Conservation (phyloP, 345 rosid species). For the Salix viminalis region DNA sequence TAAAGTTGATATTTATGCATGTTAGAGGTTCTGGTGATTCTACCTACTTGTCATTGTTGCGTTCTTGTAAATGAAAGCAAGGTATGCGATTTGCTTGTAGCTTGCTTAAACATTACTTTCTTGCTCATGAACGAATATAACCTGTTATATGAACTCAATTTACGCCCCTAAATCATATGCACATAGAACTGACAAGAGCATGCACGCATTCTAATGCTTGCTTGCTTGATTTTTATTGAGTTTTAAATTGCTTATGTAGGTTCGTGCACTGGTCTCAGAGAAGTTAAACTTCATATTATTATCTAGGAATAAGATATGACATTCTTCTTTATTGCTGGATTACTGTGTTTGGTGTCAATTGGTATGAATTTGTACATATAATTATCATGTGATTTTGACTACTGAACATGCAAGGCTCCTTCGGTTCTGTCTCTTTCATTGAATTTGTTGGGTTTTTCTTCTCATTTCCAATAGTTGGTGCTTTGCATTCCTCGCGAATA, state of each 20-base stretch:
- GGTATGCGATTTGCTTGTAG: background rate
- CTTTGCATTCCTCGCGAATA: background rate
- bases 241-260: background rate
- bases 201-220: background rate
- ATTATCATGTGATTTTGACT: background rate
- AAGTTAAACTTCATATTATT: background rate
- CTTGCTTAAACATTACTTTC: background rate
- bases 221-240: background rate
- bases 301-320: background rate
- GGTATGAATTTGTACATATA: background rate
- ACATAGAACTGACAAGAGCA: background rate
- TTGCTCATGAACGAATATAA: background rate
- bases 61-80: background rate
- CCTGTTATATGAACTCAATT: background rate
- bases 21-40: background rate
- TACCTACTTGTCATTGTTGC: background rate
- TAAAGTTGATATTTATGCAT: background rate
- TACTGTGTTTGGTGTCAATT: background rate
- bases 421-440: background rate
- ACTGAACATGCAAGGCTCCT: background rate
- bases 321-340: background rate
- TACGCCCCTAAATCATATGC: background rate
- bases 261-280: background rate
- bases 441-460: background rate
- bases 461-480: background rate